Evolutionary conservation across 768 basidiomycete species (phyloP), one percentile per base, ranked within the genome.

Genomic region (Lactarius hatsudake): DNA sequence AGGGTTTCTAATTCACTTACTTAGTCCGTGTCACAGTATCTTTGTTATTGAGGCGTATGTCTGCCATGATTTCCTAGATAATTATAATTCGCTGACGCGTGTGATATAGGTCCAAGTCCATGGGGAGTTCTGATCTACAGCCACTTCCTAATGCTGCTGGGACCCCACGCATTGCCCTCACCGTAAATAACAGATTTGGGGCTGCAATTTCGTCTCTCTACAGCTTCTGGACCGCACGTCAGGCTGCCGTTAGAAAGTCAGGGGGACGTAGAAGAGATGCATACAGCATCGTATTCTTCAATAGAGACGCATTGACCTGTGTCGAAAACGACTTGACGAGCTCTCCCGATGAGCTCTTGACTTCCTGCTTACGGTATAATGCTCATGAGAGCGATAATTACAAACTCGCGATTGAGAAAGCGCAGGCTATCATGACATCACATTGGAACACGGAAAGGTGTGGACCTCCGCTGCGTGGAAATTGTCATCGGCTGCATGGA

Each of bases 151-250:
- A 79, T 55, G 81, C 82, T 2, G 82, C 84, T 0, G 76, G 65
- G 3, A 77, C 79, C 2, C 66, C 71, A 18, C 73, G 70, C 32
- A 84, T 86, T 58, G 60, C 69, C 4, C 74, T 71, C 13, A 70
- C 64, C 0, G 74, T 76, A 53, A 74, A 84, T 66, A 82, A 87
- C 67, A 75, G 86, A 28, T 78, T 86, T n/a, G 86, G 86, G 1
- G 84, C 86, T 0, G 86, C 86, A 0, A 82, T 82, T 51, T 83
- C 84, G 0, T 81, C 86, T 1, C 70, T 87, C 13, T 72, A 85
- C 62, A 77, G 76, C 13, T 87, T 87, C 71, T 87, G 86, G 86
- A 64, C 74, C 17, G 81, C 87, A 1, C 80, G 86, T 3, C 77
- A 79, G 20, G 73, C 79, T 26, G 80, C 81, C 3, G 59, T 79